Evolutionary conservation across 2,329 filamentous ascomycete genomes (phyloP).

Genomic region (Fusarium denticulatum): DNA sequence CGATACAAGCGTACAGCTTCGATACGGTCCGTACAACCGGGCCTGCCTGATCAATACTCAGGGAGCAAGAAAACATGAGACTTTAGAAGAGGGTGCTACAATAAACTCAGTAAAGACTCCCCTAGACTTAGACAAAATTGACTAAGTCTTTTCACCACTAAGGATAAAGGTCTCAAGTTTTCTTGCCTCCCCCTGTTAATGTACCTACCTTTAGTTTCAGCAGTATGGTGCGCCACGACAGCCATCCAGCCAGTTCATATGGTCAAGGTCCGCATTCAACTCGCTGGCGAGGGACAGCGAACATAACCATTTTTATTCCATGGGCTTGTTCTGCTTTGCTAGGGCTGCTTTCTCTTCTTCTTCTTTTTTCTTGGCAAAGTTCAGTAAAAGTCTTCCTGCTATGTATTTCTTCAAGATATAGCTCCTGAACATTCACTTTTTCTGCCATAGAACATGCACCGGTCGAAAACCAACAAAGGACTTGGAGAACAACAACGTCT

Average conservation of each 20-base stretch:
- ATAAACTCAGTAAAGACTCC: too few relatives aligned
- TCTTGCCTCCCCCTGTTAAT: too few relatives aligned
- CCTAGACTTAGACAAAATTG: too few relatives aligned
- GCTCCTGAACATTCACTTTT: not conserved
- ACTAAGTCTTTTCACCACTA: too few relatives aligned
- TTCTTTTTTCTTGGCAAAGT: not conserved
- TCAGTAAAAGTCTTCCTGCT: not conserved
- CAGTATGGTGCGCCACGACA: too few relatives aligned
- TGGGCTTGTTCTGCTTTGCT: not conserved
- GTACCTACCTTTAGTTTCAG: too few relatives aligned
- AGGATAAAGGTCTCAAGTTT: too few relatives aligned
- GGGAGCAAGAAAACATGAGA: too few relatives aligned
- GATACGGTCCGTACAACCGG: not conserved
- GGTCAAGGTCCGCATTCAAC: not conserved
- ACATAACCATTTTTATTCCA: not conserved
- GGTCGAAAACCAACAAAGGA: not conserved
- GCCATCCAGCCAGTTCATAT: too few relatives aligned
- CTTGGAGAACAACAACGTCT: not conserved
- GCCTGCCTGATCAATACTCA: too few relatives aligned
- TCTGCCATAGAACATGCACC: not conserved
- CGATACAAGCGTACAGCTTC: not conserved
- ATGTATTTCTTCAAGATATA: not conserved
- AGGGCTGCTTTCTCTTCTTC: too few relatives aligned
- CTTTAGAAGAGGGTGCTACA: too few relatives aligned
- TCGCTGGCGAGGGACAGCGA: not conserved